phyloP scores from a whole-genome alignment of 345 rosid genomes.

The Salix purpurea region DNA sequence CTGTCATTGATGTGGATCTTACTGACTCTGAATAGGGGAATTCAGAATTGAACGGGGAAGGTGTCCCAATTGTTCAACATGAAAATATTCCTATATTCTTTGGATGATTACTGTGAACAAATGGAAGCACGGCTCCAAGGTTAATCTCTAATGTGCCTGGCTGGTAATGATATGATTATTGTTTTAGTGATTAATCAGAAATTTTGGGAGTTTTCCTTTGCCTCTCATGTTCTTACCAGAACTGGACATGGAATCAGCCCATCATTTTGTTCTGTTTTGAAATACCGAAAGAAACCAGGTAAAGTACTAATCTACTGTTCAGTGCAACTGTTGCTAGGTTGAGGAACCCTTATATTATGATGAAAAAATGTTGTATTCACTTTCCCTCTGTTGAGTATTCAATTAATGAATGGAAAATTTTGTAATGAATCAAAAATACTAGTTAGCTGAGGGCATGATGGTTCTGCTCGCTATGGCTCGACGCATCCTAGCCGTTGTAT shows the following conservation, averaged over 20 bases:
- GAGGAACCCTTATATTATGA: background rate
- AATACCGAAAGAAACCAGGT: no score
- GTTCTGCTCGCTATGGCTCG: no score
- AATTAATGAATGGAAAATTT: background rate
- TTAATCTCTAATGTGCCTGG: background rate
- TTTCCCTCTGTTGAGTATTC: background rate
- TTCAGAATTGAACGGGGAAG: background rate
- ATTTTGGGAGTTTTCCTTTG: background rate
- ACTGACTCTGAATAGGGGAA: background rate
- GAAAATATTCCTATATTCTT: background rate
- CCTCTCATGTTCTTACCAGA: background rate
- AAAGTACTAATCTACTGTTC: background rate
- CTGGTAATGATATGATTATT: background rate
- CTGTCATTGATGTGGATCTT: background rate
- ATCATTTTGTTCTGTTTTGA: no score
- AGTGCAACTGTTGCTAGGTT: constrained; percentile 6
- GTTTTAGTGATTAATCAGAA: background rate
- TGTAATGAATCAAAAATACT: background rate
- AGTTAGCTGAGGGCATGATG: no score
- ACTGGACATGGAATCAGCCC: constrained; percentile 11
- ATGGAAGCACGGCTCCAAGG: background rate
- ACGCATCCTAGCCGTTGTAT: no score
- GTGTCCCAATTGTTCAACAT: background rate
- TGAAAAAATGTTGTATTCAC: background rate
- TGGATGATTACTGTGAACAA: background rate